These are phyloP conservation scores for Tanacetum coccineum DNA, from an alignment of 129 eudicot species.

Conservation along the genomic window DNA sequence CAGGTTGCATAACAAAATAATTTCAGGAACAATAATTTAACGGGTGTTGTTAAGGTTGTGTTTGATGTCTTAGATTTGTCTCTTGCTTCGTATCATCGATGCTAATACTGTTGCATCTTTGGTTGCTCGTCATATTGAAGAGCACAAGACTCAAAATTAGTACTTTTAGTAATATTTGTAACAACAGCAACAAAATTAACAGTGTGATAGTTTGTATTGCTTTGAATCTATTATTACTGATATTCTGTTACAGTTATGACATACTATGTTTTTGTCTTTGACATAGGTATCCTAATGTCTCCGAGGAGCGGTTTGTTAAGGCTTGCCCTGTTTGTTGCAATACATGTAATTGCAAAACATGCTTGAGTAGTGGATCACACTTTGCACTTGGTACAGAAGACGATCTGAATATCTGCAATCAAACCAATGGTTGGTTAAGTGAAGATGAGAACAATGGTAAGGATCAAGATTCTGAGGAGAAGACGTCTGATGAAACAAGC, in stretches of 20 bases:
- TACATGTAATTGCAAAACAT: slow-evolving; percentile 1
- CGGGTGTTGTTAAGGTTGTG: too few relatives aligned
- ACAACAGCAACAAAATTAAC: background rate
- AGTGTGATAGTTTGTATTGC: background rate
- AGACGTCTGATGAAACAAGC: background rate
- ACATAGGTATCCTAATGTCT: background rate
- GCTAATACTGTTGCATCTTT: background rate
- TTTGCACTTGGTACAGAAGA: too few relatives aligned
- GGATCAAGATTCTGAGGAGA: background rate
- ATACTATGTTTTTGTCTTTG: background rate
- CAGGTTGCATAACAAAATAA: too few relatives aligned
- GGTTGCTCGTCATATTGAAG: background rate
- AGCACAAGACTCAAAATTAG: background rate
- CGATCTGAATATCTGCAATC: too few relatives aligned
- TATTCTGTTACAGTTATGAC: background rate
- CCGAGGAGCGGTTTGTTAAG: background rate
- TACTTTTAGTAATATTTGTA: background rate
- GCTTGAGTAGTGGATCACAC: too few relatives aligned
- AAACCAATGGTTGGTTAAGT: background rate
- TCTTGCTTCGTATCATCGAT: background rate
- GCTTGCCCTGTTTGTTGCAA: slow-evolving; percentile 15
- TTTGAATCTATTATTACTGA: background rate
- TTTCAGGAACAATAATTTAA: too few relatives aligned
- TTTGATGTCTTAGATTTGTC: background rate
- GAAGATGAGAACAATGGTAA: background rate